Conservation (phyloP, 2,329 filamentous ascomycete genomes). For the Drechslera avenae region DNA sequence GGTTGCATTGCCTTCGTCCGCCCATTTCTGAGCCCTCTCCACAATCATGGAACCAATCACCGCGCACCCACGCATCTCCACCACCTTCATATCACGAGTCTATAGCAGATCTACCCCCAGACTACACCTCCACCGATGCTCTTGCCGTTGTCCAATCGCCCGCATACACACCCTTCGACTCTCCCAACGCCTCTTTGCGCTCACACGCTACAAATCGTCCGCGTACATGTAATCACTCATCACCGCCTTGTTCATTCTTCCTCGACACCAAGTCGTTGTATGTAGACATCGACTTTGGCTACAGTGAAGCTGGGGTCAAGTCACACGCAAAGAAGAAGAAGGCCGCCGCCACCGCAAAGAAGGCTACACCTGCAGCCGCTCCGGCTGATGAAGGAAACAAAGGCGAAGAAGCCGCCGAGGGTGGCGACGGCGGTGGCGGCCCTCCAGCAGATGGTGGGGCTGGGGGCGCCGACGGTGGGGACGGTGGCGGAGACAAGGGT, state of each 20-base stretch:
- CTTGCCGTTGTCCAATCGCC: slow-evolving; percentile 47
- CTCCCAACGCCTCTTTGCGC: slow-evolving; percentile 39
- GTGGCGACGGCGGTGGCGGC: slow-evolving; percentile 42
- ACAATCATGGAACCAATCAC: slow-evolving; percentile 33
- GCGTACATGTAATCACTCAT: slow-evolving; percentile 37
- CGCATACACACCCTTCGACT: slow-evolving; percentile 39
- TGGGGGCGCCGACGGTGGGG: slow-evolving; percentile 42
- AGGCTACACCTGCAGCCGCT: slow-evolving; percentile 20
- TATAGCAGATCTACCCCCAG: slow-evolving; percentile 51
- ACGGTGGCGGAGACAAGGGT: slow-evolving; percentile 41
- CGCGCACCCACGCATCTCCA: slow-evolving; percentile 26
- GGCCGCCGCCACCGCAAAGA: slow-evolving; percentile 46
- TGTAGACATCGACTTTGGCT: slow-evolving; percentile 63
- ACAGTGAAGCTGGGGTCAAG: slow-evolving; percentile 57
- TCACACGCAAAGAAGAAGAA: slow-evolving; percentile 62
- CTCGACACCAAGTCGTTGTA: slow-evolving; percentile 41
- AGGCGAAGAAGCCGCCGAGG: slow-evolving; percentile 49
- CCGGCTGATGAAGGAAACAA: slow-evolving; percentile 57
- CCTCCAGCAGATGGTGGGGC: slow-evolving; percentile 45
- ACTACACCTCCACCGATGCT: slow-evolving; percentile 52
- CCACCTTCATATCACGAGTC: slow-evolving; percentile 54
- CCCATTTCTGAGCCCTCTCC: slow-evolving; percentile 25
- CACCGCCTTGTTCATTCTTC: slow-evolving; percentile 36
- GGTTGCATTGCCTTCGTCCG: slow-evolving; percentile 22
- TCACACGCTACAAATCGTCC: slow-evolving; percentile 37